These are phyloP conservation scores for Boletus insuetus DNA, from an alignment of 768 basidiomycete genomes.

Conservation along the genomic window DNA sequence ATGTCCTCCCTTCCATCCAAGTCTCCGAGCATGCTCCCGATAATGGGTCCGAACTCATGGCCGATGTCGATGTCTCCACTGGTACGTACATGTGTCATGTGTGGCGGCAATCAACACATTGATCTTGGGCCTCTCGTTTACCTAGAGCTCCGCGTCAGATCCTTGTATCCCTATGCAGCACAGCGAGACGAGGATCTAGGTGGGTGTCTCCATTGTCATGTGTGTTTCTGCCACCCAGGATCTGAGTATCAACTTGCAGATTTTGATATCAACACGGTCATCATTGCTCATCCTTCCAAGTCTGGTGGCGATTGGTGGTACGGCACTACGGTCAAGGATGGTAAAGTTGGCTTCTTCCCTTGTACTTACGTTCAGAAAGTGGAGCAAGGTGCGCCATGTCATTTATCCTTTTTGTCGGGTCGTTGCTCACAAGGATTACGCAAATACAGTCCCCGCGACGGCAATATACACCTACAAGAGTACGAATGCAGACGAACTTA, in stretches of 20 bases:
- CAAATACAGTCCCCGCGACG: slow-evolving; percentile 57
- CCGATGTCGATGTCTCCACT: slow-evolving; percentile 66
- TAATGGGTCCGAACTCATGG: slow-evolving; percentile 49
- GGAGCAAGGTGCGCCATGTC: slow-evolving; percentile 45
- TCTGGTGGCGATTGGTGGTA: slow-evolving; percentile 92
- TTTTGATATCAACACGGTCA: slow-evolving; percentile 76
- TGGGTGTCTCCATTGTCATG: slow-evolving; percentile 38
- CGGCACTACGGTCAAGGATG: slow-evolving; percentile 62
- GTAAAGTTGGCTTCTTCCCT: slow-evolving; percentile 85
- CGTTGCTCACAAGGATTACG: not conserved
- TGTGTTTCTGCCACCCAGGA: slow-evolving; percentile 1
- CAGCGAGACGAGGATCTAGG: slow-evolving; percentile 88
- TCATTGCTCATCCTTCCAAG: slow-evolving; percentile 84
- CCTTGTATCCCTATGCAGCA: slow-evolving; percentile 82
- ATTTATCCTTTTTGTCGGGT: not conserved
- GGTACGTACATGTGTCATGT: slow-evolving; percentile 38
- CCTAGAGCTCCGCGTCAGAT: slow-evolving; percentile 72
- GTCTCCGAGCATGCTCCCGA: slow-evolving; percentile 48
- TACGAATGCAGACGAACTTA: slow-evolving; percentile 73
- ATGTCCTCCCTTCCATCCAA: slow-evolving; percentile 52
- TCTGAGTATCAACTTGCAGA: slow-evolving; percentile 38
- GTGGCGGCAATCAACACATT: not conserved
- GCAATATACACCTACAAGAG: slow-evolving; percentile 80
- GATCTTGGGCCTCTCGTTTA: not conserved
- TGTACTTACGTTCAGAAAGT: slow-evolving; percentile 81